Base-by-base conservation (phyloP, 2,329 filamentous ascomycete species). In the Didymella sp. region DNA sequence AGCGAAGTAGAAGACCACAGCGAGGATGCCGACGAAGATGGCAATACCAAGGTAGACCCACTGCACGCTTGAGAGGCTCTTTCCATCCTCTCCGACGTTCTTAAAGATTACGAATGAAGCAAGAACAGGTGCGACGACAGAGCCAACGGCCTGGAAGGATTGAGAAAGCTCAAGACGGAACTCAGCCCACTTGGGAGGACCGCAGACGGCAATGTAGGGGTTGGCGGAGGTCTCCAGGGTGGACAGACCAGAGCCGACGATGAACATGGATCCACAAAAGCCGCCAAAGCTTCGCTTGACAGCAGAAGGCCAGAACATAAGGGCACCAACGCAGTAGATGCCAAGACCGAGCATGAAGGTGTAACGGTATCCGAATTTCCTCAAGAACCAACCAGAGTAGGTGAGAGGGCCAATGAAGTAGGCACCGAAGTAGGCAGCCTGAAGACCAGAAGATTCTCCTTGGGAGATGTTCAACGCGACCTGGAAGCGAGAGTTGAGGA, bases 291-390 rank as follows among this genome's bases (percentile, higher is more conserved):
- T 89, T 41, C 83, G 82, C 57, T 91, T 84, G 9, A 93, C 85
- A 7, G 88, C 89, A 1, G 88, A 89, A 0, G 91, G 91, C 91
- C 90, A 95, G 77, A 94, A 93, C 77, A 92, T 91, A 61, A 94
- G 85, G 31, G 89, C 91, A 61, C 84, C 82, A 66, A 87, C 83
- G 58, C 81, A 84, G 73, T 91, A 91, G 41, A 92, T 81, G 55
- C 77, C 81, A 6, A 92, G 80, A 33, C 90, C 91, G 25, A 88
- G 81, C 58, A 95, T 93, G 66, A 95, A 93, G 0, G 90, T 91
- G 38, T 86, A 86, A 63, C 91, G 90, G 78, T 92, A 95, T 3
- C 91, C 91, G 47, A 89, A 90, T 56, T 85, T 84, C 19, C 90
- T 85, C 7, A 95, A 80, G 59, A 93, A 80, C 77, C 81, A 84